Evolutionary conservation across 2,329 filamentous ascomycete species (phyloP).

Genomic region (Colletotrichum filicis): DNA sequence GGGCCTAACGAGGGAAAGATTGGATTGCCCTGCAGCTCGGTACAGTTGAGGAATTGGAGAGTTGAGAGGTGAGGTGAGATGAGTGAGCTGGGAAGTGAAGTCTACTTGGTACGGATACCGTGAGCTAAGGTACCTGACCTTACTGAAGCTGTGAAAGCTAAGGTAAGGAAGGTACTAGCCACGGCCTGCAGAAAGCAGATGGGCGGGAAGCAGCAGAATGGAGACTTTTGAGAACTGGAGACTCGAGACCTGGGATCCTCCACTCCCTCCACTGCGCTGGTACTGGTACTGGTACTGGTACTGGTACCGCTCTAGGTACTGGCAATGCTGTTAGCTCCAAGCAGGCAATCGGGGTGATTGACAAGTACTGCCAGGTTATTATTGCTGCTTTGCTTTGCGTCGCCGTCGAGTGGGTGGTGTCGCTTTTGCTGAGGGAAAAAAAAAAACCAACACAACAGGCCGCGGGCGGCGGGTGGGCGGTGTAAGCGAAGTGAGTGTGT

Average conservation of each 20-base stretch:
- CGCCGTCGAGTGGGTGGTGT: background rate
- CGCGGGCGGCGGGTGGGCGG: conserved; percentile 14
- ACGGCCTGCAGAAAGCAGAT: background rate
- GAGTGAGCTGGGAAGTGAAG: background rate
- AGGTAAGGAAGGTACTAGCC: background rate
- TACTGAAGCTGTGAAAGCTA: too few relatives aligned
- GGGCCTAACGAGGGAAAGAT: conserved; percentile 27
- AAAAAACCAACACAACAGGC: background rate
- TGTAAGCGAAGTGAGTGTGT: conserved; percentile 24
- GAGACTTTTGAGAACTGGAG: background rate
- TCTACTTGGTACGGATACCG: background rate
- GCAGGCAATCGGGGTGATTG: conserved; percentile 7
- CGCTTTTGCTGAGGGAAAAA: conserved; percentile 1
- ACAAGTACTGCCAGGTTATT: conserved; percentile 4
- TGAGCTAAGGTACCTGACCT: too few relatives aligned
- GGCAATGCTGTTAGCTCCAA: background rate
- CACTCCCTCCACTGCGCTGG: conserved; percentile 10
- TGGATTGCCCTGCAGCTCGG: conserved; percentile 31
- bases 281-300: conserved; percentile 10
- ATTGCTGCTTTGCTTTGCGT: background rate
- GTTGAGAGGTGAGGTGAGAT: too few relatives aligned
- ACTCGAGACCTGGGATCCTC: background rate
- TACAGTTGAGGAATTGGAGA: conserved; percentile 10
- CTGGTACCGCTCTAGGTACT: conserved; percentile 6
- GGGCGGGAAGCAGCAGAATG: background rate